Evolutionary conservation across 192 early-diverging fungal species (phyloP).

Genomic region (Coemansia sp.): DNA sequence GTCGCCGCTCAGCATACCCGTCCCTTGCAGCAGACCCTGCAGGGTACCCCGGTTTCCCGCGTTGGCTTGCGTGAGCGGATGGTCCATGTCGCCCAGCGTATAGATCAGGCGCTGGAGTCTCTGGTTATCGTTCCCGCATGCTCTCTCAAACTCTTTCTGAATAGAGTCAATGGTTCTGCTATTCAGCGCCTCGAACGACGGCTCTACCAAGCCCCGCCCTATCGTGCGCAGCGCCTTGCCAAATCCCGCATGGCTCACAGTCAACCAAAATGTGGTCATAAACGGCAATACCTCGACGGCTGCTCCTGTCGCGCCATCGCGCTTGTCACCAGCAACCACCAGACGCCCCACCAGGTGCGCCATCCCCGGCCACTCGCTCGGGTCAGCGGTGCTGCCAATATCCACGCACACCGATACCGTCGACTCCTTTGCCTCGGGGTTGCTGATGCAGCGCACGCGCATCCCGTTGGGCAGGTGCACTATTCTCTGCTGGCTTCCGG

Average conservation of each 20-base stretch:
- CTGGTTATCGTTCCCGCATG: background rate
- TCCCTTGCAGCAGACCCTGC: conserved; percentile 2
- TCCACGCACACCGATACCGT: conserved; percentile 62
- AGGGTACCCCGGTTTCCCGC: conserved; percentile 84
- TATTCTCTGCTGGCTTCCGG: conserved; percentile 49
- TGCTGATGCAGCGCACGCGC: conserved; percentile 60
- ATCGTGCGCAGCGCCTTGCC: conserved; percentile 8
- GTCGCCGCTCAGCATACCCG: too few relatives aligned
- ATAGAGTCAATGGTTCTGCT: too few relatives aligned
- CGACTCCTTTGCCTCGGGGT: conserved; percentile 54
- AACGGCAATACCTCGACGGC: conserved; percentile 15
- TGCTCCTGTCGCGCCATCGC: background rate
- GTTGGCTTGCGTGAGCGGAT: conserved; percentile 78
- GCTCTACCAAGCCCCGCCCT: too few relatives aligned
- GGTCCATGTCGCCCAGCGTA: conserved; percentile 17
- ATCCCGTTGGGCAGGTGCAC: conserved; percentile 60
- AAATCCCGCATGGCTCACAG: conserved; percentile 78
- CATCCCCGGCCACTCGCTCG: conserved; percentile 61
- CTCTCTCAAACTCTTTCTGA: too few relatives aligned
- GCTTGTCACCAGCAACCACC: conserved; percentile 55
- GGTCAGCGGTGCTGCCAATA: conserved; percentile 64
- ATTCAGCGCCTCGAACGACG: too few relatives aligned
- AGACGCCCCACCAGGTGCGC: conserved; percentile 76
- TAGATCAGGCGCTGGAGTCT: background rate
- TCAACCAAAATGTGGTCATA: conserved; percentile 28